Evolutionary conservation across 1,284 basidiomycete genomes (phyloP), one percentile per base, ranked within the genome.

Genomic region (Trametes hirsuta): DNA sequence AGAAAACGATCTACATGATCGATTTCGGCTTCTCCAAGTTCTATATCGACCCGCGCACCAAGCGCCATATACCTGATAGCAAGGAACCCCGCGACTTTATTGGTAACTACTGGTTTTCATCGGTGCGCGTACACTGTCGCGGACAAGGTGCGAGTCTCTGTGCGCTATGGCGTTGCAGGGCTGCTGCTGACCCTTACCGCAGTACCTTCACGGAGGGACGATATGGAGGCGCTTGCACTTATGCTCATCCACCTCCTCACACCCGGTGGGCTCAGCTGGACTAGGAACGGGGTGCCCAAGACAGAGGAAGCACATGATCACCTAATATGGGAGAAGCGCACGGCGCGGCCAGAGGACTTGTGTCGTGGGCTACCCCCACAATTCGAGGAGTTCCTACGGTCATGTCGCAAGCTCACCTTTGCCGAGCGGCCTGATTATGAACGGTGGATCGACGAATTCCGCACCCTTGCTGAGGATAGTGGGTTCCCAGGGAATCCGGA

Each of bases 11-110:
- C 61, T 91, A 90, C 68, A 88, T 91, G 88, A 91, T 91, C 66
- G 90, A 91, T 72, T 91, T 91, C 71, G 89, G 89, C 9, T 91
- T 91, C 70, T 89, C 88, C 15, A 91, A 91, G 68, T 80, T 80
- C 46, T 91, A 89, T 65, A 84, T 91, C 64, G 87, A 91, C 72
- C 80, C 79, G 18, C 61, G 72, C 41, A 89, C 87, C 4, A 77
- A 74, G 37, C 79, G 81, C 24, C 89, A 91, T 66, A 88, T 91
- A 58, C 82, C 84, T 18, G 85, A 91, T 60, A 85, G 84, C 66
- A 85, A 81, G 62, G 72, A 69, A 10, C 85, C 85, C 68, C 83
- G 87, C 42, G 86, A 90, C 68, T 91, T 91, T 66, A 85, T 91
- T 50, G 89, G 89, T 30, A 91, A 91, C 68, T 91, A 91, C 69